Conservation (phyloP, 2,329 filamentous ascomycete genomes). For the Celoporthe dispersa region DNA sequence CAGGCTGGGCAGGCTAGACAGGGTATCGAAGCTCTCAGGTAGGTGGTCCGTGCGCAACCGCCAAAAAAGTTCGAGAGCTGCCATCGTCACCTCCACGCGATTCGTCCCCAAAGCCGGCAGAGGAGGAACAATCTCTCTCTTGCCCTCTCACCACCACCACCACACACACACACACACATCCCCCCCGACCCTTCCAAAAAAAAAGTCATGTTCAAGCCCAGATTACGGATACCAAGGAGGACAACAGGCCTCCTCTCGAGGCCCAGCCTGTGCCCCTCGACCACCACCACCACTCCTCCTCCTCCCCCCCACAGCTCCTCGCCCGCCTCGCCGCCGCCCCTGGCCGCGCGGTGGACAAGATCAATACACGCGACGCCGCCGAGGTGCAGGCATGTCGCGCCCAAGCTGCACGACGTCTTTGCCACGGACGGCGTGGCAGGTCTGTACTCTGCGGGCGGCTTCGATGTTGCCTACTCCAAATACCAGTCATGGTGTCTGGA, state of each 20-base stretch:
- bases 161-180: constrained; percentile 21
- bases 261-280: constrained; percentile 2
- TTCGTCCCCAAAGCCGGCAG: too few relatives aligned
- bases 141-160: background rate
- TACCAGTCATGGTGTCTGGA: constrained; percentile 78
- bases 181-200: background rate
- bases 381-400: constrained; percentile 46
- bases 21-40: background rate
- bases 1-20: background rate
- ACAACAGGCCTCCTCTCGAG: constrained; percentile 10
- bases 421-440: constrained; percentile 60
- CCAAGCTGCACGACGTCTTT: constrained; percentile 47
- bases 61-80: constrained; percentile 16
- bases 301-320: constrained; percentile 15
- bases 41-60: constrained; percentile 12
- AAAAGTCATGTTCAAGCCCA: constrained; percentile 55
- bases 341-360: constrained; percentile 40
- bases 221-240: constrained; percentile 56
- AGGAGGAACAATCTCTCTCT: background rate
- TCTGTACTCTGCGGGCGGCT: constrained; percentile 71
- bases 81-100: background rate
- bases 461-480: constrained; percentile 77
- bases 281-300: background rate
- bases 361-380: constrained; percentile 25
- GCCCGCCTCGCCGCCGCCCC: constrained; percentile 6